A percentile compares a stretch with the other conserved stretches of the same genome.
These are phyloP conservation scores for Akanthomyces uredinophilus DNA, from an alignment of 2,329 filamentous ascomycete species.

Conservation along the genomic window DNA sequence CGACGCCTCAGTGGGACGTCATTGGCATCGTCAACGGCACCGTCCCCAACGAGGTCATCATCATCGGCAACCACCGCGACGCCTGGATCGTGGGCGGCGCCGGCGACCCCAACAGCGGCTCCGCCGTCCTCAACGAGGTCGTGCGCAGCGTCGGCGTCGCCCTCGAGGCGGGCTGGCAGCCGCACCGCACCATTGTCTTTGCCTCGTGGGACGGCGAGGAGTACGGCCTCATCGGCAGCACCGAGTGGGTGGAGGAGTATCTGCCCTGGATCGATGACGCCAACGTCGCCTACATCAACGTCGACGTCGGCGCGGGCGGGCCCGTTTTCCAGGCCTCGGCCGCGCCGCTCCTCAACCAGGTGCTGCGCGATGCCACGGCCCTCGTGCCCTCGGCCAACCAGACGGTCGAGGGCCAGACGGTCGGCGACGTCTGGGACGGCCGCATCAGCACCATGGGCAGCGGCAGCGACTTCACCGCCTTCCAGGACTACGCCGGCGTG, in stretches of 20 bases:
- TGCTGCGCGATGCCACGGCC: constrained; percentile 62
- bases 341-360: constrained; percentile 69
- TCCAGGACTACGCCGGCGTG: constrained; percentile 67
- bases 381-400: constrained; percentile 70
- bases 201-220: constrained; percentile 80
- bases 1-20: constrained; percentile 81
- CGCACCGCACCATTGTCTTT: constrained; percentile 85
- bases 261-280: constrained; percentile 70
- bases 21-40: constrained; percentile 90
- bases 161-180: constrained; percentile 51
- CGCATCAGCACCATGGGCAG: constrained; percentile 62
- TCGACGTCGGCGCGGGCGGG: constrained; percentile 69
- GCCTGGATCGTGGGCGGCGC: constrained; percentile 86
- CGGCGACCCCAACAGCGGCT: constrained; percentile 77
- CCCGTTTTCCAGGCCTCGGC: constrained; percentile 59
- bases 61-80: constrained; percentile 89
- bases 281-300: constrained; percentile 78
- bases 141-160: constrained; percentile 70
- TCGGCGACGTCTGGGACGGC: constrained; percentile 63
- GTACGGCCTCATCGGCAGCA: constrained; percentile 79
- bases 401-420: constrained; percentile 64
- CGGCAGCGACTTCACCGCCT: constrained; percentile 70
- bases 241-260: constrained; percentile 91
- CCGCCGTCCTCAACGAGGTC: constrained; percentile 72
- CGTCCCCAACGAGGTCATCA: constrained; percentile 75